These are phyloP conservation scores for Elongisporangium senticosum DNA, from an alignment of 352 stramenopile genomes.

Conservation along the genomic window DNA sequence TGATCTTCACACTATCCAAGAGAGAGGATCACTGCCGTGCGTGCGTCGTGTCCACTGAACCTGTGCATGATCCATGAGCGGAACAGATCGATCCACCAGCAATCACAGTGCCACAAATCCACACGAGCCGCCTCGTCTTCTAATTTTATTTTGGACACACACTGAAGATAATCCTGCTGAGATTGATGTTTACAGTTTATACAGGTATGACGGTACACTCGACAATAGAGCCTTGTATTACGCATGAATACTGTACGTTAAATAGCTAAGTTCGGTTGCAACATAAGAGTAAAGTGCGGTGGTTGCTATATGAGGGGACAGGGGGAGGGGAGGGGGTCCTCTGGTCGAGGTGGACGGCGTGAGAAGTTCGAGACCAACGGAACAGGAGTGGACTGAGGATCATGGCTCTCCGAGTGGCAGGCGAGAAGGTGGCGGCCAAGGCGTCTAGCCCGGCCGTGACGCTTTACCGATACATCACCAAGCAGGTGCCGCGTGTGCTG, in stretches of 20 bases:
- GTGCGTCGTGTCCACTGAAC: neutral
- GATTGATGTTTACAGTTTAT: too few relatives aligned
- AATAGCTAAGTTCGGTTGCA: neutral
- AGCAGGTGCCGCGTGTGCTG: slow-evolving; percentile 93
- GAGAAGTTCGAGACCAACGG: neutral
- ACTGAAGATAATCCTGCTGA: too few relatives aligned
- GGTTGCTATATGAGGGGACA: neutral
- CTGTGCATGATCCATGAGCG: neutral
- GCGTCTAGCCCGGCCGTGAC: slow-evolving; percentile 71
- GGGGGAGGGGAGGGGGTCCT: neutral
- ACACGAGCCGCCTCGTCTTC: neutral
- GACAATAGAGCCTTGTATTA: too few relatives aligned
- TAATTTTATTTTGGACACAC: too few relatives aligned
- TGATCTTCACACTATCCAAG: neutral
- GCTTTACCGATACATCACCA: slow-evolving; percentile 86
- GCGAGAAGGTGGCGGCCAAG: slow-evolving; percentile 54
- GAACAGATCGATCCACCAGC: neutral
- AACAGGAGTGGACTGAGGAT: neutral
- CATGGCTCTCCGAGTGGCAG: slow-evolving; percentile 77
- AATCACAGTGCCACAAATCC: neutral
- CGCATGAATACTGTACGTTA: neutral
- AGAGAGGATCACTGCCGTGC: neutral
- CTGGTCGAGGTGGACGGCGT: neutral
- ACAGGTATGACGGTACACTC: too few relatives aligned
- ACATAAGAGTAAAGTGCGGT: neutral